Base-by-base conservation (phyloP, 805 yeast genomes). In the Kregervanrija delftensis region DNA sequence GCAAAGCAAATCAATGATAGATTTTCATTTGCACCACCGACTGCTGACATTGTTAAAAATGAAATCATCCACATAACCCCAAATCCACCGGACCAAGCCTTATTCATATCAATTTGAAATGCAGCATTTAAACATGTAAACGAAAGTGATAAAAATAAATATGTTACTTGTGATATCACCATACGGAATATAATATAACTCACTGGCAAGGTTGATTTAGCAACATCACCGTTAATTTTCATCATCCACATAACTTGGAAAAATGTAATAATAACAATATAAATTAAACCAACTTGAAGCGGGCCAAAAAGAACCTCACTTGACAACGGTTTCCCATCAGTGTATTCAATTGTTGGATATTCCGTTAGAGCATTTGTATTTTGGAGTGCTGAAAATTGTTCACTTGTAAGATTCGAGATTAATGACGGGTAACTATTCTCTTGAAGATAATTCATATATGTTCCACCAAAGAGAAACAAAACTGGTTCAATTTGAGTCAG, bases 21-120 rank as follows among this genome's bases (percentile, higher is more conserved):
- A 49, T 81, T 77, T 61, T 86, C 93, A 56, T 81, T 83, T 30
- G 83, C 80, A 37, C 83, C 77, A 47, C 95, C 95, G 33, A 84
- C 83, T 1, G 90, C 86, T 49, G 79, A 65, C 86, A 86, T 80
- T 6, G 86, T 74, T 41, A 86, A 52, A 59, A 67, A 86, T 6
- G 80, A 71, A 32, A 79, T 52, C 76, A 82, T 72, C 95, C 95
- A 86, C 49, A 74, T 76, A 1, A 85, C 80, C 35, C 86, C 72
- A 61, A 85, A 85, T 0, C 95, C 95, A 8, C 79, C 76, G 30
- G 63, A 68, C 65, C 77, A 84, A 0, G 86, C 64, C 2, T 43
- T 55, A 11, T 76, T 71, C 58, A 81, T 74, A 53, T 77, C 74
- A 30, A 83, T 71, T 55, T 83, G 87, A 68, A 79, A 81, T 1